phyloP scores from a whole-genome alignment of 2,329 filamentous ascomycete genomes.

The Tolypocladium guangdongense region DNA sequence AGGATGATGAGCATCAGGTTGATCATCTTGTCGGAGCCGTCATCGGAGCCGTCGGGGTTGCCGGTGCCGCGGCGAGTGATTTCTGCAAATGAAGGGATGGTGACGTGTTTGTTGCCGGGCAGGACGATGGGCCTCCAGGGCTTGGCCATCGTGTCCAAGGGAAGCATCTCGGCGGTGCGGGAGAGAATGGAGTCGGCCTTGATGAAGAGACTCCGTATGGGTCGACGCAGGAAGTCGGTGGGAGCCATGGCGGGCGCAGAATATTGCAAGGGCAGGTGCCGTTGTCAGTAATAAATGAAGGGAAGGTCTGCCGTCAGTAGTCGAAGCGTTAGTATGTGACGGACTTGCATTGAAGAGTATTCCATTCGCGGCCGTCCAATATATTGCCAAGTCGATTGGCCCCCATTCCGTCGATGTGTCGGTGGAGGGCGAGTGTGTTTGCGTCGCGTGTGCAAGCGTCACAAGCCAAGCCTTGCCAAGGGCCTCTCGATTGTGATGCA shows the following conservation, averaged over 20 bases:
- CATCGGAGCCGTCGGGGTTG: slow-evolving; percentile 21
- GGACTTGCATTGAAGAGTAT: not conserved
- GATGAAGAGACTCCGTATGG: not conserved
- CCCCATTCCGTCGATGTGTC: slow-evolving; percentile 1
- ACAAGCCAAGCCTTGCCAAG: not conserved
- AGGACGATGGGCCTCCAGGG: slow-evolving; percentile 6
- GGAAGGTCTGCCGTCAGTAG: slow-evolving; percentile 1
- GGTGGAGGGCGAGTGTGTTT: not conserved
- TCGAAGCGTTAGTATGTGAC: not conserved
- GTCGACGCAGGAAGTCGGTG: not conserved
- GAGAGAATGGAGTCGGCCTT: slow-evolving; percentile 2
- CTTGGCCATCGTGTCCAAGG: not conserved
- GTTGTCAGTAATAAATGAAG: slow-evolving; percentile 6
- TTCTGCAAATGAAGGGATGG: slow-evolving; percentile 3
- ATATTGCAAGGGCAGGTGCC: not conserved
- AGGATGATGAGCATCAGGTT: slow-evolving; percentile 73
- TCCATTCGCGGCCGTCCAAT: not conserved
- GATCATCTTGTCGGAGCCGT: slow-evolving; percentile 51
- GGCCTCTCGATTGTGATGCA: not conserved
- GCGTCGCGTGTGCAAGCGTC: not conserved
- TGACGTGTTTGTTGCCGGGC: slow-evolving; percentile 1
- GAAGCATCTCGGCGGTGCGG: slow-evolving; percentile 5
- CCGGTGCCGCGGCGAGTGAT: slow-evolving; percentile 3
- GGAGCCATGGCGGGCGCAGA: slow-evolving; percentile 5
- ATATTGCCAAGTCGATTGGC: slow-evolving; percentile 1